phyloP scores from a whole-genome alignment of 306 rosid species.

The Vachellia pachyceras region DNA sequence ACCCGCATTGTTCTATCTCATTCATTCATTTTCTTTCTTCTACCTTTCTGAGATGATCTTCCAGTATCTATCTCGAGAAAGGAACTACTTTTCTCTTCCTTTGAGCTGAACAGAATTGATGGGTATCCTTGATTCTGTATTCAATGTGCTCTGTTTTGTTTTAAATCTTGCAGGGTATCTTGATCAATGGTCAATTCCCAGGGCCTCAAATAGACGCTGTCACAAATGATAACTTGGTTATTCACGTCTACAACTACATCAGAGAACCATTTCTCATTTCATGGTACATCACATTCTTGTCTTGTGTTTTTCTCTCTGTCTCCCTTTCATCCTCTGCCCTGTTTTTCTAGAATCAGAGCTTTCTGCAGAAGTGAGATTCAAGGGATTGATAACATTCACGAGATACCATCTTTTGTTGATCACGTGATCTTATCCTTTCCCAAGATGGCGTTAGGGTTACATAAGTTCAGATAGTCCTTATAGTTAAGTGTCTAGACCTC shows the following conservation, averaged over 20 bases:
- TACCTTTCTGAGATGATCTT: not conserved
- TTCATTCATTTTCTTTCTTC: not conserved
- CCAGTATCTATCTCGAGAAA: not conserved
- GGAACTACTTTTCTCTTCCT: not conserved
- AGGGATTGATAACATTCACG: not conserved
- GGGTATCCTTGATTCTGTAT: not conserved
- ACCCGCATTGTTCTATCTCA: not conserved
- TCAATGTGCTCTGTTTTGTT: slow-evolving; percentile 7
- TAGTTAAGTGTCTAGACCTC: too few relatives aligned
- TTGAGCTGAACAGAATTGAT: not conserved
- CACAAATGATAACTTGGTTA: slow-evolving; percentile 85
- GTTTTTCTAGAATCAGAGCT: not conserved
- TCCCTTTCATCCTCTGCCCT: not conserved
- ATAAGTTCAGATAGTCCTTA: not conserved
- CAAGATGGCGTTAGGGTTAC: not conserved
- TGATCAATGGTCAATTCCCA: slow-evolving; percentile 95
- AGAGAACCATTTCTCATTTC: slow-evolving; percentile 87
- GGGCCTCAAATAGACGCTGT: slow-evolving; percentile 96
- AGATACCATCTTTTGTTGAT: not conserved
- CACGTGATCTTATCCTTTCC: not conserved
- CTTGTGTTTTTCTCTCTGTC: not conserved
- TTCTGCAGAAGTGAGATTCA: not conserved
- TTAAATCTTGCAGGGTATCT: slow-evolving; percentile 69
- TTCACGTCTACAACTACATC: slow-evolving; percentile 78
- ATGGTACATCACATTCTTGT: slow-evolving; percentile 53